Evolutionary conservation across 768 basidiomycete genomes (phyloP), one percentile per base, ranked within the genome.

Genomic region (Mycena metata): DNA sequence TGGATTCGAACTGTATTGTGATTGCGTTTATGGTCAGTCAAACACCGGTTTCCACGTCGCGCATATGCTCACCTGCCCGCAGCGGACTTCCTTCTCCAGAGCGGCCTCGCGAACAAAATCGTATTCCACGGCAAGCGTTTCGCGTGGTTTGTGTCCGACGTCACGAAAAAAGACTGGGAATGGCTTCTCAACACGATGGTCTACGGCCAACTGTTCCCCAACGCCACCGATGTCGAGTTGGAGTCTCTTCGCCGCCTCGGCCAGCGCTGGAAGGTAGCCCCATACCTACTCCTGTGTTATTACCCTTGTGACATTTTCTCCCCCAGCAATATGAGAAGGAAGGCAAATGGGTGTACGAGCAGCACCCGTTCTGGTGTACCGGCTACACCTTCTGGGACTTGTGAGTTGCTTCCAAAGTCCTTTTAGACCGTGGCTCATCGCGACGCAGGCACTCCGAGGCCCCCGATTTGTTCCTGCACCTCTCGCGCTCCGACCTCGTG

Each of bases 71-170:
- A n/a, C 50, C 66, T 55, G 61, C 73, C n/a, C 21, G 45, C 54
- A 87, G 96, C 96, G 81, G 96, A 98, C 81, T 98, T 95, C 83
- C 87, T 98, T 63, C 85, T 98, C 67, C 96, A 97, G 79, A 91
- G 89, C 69, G 96, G 96, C 2, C 88, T 95, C 33, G 95, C 94
- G 39, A 90, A 80, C 47, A 86, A 95, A 80, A 85, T 99, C 64
- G 89, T 89, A 69, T 97, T 99, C 89, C 96, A 99, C 78, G 96
- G 96, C 55, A 98, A 98, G 81, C 91, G 95, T 45, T 94, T 94
- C 74, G 89, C 96, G 4, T 97, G 96, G 96, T 96, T 96, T 77
- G 94, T 96, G 36, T 94, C 92, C 15, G 96, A 98, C 77, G 86
- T 97, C 55, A 99, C 96, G 43, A 91, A 87, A 78, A 92, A 94